Conservation (phyloP, 2,329 filamentous ascomycete species). For the Magnaporthiopsis poae region DNA sequence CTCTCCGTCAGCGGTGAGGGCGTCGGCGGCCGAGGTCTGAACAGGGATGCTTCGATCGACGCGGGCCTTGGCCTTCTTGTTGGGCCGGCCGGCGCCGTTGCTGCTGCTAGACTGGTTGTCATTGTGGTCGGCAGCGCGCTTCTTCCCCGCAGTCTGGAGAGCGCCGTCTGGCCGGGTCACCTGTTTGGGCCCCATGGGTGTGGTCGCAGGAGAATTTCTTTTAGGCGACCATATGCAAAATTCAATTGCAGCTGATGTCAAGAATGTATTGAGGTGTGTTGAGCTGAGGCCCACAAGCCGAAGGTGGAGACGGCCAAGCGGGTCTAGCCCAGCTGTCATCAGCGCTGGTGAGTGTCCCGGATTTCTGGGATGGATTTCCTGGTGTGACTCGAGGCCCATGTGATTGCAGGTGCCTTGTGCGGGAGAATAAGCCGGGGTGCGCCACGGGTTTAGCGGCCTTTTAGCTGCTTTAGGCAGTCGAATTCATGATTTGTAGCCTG, state of each 20-base stretch:
- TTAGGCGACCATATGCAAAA: background rate
- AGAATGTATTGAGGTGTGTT: background rate
- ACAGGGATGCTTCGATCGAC: slow-evolving; percentile 1
- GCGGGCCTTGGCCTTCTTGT: slow-evolving; percentile 5
- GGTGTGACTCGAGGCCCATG: too few relatives aligned
- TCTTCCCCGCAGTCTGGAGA: background rate
- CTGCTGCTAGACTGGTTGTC: background rate
- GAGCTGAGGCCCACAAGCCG: background rate
- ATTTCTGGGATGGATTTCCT: too few relatives aligned
- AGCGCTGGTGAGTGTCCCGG: too few relatives aligned
- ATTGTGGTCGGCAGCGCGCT: background rate
- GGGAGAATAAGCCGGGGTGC: too few relatives aligned
- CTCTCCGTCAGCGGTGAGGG: slow-evolving; percentile 58
- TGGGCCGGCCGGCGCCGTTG: background rate
- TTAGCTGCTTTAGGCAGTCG: too few relatives aligned
- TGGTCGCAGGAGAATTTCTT: background rate
- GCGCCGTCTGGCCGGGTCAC: background rate
- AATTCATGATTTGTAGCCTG: too few relatives aligned
- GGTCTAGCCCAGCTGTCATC: background rate
- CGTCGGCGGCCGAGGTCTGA: slow-evolving; percentile 28
- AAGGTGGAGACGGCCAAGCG: background rate
- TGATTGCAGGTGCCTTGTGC: too few relatives aligned
- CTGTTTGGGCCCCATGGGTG: background rate
- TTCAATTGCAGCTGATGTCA: background rate
- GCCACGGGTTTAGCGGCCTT: too few relatives aligned